Evolutionary conservation across 208 protist genomes (phyloP).

Genomic region (Blastocrithidia nonstop): DNA sequence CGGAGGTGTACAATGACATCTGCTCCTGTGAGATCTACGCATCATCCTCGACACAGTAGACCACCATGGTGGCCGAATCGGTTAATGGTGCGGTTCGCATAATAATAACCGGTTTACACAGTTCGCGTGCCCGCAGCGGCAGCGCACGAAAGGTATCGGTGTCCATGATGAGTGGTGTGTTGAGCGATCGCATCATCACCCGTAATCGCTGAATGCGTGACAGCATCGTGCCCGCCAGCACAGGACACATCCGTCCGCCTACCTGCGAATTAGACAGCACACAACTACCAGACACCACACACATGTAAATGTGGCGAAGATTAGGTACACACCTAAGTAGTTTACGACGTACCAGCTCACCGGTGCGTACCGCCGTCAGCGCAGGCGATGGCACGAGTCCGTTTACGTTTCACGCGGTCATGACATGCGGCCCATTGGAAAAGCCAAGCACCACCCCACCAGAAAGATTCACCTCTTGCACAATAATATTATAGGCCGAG

Average conservation of each 20-base stretch:
- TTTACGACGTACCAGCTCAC: not conserved
- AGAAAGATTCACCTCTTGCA: not conserved
- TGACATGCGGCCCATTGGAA: not conserved
- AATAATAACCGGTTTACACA: constrained; percentile 8
- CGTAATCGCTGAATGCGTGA: not conserved
- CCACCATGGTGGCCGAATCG: not conserved
- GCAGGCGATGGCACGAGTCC: not conserved
- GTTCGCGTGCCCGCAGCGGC: not conserved
- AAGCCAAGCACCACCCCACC: not conserved
- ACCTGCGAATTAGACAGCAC: constrained; percentile 2
- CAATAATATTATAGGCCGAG: not conserved
- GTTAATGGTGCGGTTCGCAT: not conserved
- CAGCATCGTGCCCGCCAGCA: not conserved
- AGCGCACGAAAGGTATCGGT: constrained; percentile 1
- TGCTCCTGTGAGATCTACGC: constrained; percentile 1
- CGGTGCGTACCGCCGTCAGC: not conserved
- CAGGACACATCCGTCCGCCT: not conserved
- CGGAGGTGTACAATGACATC: constrained; percentile 3
- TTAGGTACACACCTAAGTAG: not conserved
- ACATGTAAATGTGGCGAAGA: not conserved
- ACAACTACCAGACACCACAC: constrained; percentile 2
- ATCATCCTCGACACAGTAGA: constrained; percentile 2
- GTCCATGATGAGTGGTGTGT: constrained; percentile 2
- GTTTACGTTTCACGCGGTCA: not conserved
- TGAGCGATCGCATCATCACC: not conserved